phyloP scores from a whole-genome alignment of 2,329 filamentous ascomycete species.

The Fusarium sp. region DNA sequence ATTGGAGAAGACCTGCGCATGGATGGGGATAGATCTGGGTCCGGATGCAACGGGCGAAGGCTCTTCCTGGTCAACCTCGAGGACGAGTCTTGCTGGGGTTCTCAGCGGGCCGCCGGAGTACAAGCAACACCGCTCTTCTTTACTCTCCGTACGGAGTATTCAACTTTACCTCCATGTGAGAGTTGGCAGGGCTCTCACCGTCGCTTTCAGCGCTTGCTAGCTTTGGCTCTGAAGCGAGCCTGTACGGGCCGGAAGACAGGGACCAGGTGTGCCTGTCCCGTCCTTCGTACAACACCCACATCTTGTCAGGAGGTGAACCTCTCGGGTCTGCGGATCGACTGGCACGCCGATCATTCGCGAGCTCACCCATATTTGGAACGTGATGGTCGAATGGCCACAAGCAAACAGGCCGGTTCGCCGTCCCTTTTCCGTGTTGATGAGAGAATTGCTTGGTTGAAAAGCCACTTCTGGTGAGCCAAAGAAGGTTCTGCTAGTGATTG shows the following conservation, averaged over 20 bases:
- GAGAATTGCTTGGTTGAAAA: not conserved
- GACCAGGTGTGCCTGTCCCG: constrained; percentile 1
- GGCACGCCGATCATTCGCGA: not conserved
- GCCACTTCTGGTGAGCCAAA: constrained; percentile 1
- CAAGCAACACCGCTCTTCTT: constrained; percentile 5
- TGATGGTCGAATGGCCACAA: not conserved
- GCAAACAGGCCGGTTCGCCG: not conserved
- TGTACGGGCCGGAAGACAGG: constrained; percentile 5
- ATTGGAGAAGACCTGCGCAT: not conserved
- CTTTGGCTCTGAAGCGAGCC: not conserved
- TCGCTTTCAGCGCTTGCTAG: constrained; percentile 6
- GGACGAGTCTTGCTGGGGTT: constrained; percentile 2
- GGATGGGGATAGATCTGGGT: constrained; percentile 12
- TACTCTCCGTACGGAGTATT: not conserved
- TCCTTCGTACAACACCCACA: not conserved
- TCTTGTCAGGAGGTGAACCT: not conserved
- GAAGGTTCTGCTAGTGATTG: constrained; percentile 29
- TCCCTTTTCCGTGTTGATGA: not conserved
- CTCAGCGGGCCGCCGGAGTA: not conserved
- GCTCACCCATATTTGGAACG: not conserved
- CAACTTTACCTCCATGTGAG: not conserved
- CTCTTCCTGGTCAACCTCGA: not conserved
- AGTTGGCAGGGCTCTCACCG: constrained; percentile 2
- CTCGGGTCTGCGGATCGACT: constrained; percentile 7
- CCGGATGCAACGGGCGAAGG: constrained; percentile 12